Evolutionary conservation across 129 eudicot species (phyloP).

Genomic region (Helichrysum umbraculigerum): DNA sequence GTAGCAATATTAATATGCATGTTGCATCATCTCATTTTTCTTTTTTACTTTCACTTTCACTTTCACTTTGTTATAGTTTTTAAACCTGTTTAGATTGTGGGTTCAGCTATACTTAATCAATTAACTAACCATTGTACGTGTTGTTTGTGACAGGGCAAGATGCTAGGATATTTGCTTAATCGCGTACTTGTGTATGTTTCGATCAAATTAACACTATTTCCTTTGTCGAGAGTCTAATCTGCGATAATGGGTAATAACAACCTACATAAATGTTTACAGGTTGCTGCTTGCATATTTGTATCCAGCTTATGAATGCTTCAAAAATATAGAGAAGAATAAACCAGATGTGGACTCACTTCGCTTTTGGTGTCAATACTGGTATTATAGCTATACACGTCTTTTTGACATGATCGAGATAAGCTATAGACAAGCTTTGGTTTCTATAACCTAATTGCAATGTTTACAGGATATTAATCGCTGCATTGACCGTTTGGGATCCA

Average conservation of each 20-base stretch:
- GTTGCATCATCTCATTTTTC: no score
- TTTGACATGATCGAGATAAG: neutral
- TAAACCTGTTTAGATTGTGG: neutral
- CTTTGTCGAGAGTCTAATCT: neutral
- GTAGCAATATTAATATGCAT: no score
- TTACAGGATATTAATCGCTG: slow-evolving; percentile 85
- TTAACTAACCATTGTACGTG: neutral
- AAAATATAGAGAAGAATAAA: slow-evolving; percentile 76
- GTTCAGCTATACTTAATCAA: neutral
- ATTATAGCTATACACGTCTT: neutral
- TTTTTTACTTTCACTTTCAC: no score
- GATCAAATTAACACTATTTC: neutral
- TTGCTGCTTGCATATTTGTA: slow-evolving; percentile 88
- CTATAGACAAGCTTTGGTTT: neutral
- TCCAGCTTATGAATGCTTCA: slow-evolving; percentile 95
- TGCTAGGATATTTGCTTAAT: slow-evolving; percentile 82
- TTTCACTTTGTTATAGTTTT: neutral
- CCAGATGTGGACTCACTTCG: slow-evolving; percentile 82
- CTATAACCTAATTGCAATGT: neutral
- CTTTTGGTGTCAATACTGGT: slow-evolving; percentile 99
- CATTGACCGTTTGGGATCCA: slow-evolving; percentile 80
- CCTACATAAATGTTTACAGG: slow-evolving; percentile 41
- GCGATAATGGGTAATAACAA: neutral
- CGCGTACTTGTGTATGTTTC: slow-evolving; percentile 77
- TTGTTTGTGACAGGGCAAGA: slow-evolving; percentile 58